These are phyloP conservation scores for Tricladium varicosporioides DNA, from an alignment of 2,329 filamentous ascomycete species.

Conservation along the genomic window DNA sequence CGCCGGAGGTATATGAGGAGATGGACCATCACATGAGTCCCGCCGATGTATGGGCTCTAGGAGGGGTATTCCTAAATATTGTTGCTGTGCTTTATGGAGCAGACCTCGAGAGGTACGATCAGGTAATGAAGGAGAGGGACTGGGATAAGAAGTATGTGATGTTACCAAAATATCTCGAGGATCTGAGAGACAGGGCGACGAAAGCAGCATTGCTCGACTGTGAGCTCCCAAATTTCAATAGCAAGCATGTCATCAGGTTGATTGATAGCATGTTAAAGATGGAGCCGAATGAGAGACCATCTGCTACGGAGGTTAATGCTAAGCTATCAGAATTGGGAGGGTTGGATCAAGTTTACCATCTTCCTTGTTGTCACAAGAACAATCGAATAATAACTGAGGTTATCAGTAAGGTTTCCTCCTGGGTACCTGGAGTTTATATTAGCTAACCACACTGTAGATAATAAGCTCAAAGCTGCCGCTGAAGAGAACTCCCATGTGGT, in stretches of 20 bases:
- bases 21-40: constrained; percentile 45
- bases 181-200: constrained; percentile 16
- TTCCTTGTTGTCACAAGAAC: constrained; percentile 43
- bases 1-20: constrained; percentile 42
- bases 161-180: constrained; percentile 15
- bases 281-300: constrained; percentile 48
- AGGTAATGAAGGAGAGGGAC: constrained; percentile 33
- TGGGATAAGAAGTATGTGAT: constrained; percentile 35
- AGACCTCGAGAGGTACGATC: constrained; percentile 40
- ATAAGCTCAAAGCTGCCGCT: constrained; percentile 18
- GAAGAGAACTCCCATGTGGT: constrained; percentile 8
- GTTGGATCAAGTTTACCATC: constrained; percentile 47
- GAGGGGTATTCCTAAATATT: constrained; percentile 45
- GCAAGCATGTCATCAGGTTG: constrained; percentile 41
- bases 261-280: constrained; percentile 52
- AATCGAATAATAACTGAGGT: constrained; percentile 32
- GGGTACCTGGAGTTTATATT: neutral
- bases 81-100: constrained; percentile 44
- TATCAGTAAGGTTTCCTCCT: constrained; percentile 33
- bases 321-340: constrained; percentile 45
- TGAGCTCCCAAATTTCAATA: constrained; percentile 17
- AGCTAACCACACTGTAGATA: constrained; percentile 14
- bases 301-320: constrained; percentile 49
- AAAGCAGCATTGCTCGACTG: constrained; percentile 15
- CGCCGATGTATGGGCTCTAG: constrained; percentile 49